phyloP scores from a whole-genome alignment of 129 eudicot genomes.

The Artemisia annua region DNA sequence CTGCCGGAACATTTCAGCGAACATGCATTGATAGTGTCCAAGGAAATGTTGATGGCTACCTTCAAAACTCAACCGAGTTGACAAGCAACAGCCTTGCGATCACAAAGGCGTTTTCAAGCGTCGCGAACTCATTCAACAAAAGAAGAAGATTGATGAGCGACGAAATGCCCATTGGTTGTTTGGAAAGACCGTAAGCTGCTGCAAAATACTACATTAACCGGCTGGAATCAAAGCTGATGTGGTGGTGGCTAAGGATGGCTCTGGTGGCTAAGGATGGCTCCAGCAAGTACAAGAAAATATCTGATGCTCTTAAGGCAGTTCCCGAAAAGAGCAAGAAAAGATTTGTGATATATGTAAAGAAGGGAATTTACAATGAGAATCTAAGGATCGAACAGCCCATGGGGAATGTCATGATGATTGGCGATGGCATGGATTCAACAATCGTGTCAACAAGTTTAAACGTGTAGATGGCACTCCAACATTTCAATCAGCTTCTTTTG shows the following conservation, averaged over 20 bases:
- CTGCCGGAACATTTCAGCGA: neutral
- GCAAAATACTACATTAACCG: neutral
- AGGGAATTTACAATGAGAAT: neutral
- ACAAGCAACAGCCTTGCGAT: neutral
- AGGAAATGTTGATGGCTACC: neutral
- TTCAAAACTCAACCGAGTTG: neutral
- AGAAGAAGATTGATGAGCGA: neutral
- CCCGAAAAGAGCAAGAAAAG: neutral
- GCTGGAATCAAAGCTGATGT: neutral
- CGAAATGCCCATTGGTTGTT: neutral
- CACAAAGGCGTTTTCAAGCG: neutral
- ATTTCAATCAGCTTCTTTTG: neutral
- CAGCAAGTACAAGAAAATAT: neutral
- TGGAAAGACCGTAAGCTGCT: neutral
- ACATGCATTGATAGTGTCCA: neutral
- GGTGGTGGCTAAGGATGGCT: neutral
- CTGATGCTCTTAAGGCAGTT: neutral
- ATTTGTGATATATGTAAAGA: neutral
- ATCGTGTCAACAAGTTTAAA: neutral
- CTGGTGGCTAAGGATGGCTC: neutral
- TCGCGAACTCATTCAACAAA: neutral
- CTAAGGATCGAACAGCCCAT: neutral
- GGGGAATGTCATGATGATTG: neutral
- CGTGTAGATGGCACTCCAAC: neutral
- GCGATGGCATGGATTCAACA: neutral